Evolutionary conservation across 805 yeast genomes (phyloP), one percentile per base, ranked within the genome.

Genomic region (Barnettozyma sp.): DNA sequence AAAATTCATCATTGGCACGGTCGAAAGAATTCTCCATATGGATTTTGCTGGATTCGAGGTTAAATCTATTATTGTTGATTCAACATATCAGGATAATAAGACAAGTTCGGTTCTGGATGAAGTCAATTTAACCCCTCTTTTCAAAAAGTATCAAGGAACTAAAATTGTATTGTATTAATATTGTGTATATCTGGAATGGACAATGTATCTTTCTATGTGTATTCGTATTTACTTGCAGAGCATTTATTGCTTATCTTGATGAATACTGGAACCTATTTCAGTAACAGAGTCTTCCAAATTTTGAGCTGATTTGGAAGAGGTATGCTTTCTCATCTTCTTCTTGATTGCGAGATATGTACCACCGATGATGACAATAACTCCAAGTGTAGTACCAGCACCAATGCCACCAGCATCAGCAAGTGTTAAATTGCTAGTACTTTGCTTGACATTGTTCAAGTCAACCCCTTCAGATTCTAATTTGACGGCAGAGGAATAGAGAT

Each of bases 391-490:
- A 43, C 72, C 72, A 21, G 71, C 73, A 41, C 75, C 74, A 43
- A 68, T 66, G 37, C 73, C 73, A 38, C 73, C 73, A 19, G 73
- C 73, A 26, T 41, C 70, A 9, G 71, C 71, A 14, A 58, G 50
- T 6, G 59, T 32, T 33, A 65, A 48, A 3, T 22, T 25, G 11
- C 20, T 12, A 7, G 23, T 18, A 10, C 13, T 18, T 4, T 20
- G 16, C 23, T 35, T 35, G 14, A 41, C 40, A 9, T 50, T 49
- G 6, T 51, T 38, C n/a, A 63, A 42, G 23, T 54, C 37, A 30
- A 55, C 57, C 30, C 67, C 67, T 12, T 53, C 40, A 14, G 36
- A 35, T 32, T 48, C 50, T 16, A 63, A 47, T 13, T 45, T 39
- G 7, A 45, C 34, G 14, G 62, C 70, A 20, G 45, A 36, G 25